Percentiles rank a stretch among this genome's conserved stretches.
These are phyloP conservation scores for Plasmodium ovale DNA, from an alignment of 169 alveolate species.

Conservation along the genomic window DNA sequence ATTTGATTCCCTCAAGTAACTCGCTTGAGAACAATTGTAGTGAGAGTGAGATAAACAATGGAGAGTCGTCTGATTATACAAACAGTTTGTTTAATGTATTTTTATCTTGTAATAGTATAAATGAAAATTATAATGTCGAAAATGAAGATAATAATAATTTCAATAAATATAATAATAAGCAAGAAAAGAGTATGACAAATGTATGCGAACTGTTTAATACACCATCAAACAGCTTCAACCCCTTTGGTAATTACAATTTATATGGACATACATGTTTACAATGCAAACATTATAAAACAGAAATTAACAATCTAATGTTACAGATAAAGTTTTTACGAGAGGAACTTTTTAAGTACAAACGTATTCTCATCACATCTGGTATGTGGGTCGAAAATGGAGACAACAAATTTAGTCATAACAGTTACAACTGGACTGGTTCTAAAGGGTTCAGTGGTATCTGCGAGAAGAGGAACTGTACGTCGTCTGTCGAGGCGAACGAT, in stretches of 20 bases:
- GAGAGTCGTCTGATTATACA: conserved; percentile 54
- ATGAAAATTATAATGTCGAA: conserved; percentile 43
- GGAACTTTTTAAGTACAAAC: conserved; percentile 47
- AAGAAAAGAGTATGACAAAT: conserved; percentile 26
- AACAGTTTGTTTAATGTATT: conserved; percentile 60
- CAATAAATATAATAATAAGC: conserved; percentile 8
- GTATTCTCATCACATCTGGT: conserved; percentile 34
- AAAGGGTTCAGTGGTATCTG: conserved; percentile 3
- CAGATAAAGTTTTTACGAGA: conserved; percentile 44
- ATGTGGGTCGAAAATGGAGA: conserved; percentile 19
- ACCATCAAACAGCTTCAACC: conserved; percentile 30
- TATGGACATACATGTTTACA: conserved; percentile 48
- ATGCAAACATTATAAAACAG: conserved; percentile 68
- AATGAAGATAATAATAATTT: conserved; percentile 21
- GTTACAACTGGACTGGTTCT: conserved; percentile 35
- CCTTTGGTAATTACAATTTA: conserved; percentile 58
- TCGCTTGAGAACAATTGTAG: not conserved
- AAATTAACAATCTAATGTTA: conserved; percentile 44
- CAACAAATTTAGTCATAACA: conserved; percentile 9
- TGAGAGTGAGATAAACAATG: conserved; percentile 13
- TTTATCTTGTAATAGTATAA: conserved; percentile 70
- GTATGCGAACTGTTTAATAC: conserved; percentile 24
- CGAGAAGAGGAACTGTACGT: conserved; percentile 29
- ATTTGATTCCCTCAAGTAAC: not conserved
- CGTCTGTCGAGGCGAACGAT: conserved; percentile 54